These are phyloP conservation scores for Colletotrichum orbiculare DNA, from an alignment of 2,329 filamentous ascomycete species.

Conservation along the genomic window DNA sequence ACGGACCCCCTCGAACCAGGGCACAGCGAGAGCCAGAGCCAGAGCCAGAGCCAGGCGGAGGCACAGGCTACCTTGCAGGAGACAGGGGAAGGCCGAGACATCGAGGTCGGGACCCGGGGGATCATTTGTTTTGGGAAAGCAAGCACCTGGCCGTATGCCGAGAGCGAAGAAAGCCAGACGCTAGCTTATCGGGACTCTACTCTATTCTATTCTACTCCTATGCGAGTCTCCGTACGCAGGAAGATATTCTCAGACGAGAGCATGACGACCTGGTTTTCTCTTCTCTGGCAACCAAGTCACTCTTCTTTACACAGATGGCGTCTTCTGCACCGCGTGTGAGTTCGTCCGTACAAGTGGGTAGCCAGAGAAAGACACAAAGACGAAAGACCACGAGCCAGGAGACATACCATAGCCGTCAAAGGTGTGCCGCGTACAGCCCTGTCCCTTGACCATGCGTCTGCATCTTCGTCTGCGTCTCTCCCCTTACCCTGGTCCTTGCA, in stretches of 20 bases:
- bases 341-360: too few species aligned
- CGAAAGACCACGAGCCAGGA: constrained; percentile 5
- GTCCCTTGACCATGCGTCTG: background rate
- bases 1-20: constrained; percentile 35
- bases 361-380: constrained; percentile 12
- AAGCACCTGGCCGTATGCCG: constrained; percentile 18
- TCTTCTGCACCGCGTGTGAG: too few species aligned
- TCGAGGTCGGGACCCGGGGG: constrained; percentile 28
- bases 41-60: constrained; percentile 21
- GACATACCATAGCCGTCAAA: constrained; percentile 7
- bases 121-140: constrained; percentile 31
- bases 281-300: background rate
- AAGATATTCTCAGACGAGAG: background rate
- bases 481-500: constrained; percentile 24
- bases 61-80: constrained; percentile 29
- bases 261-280: background rate
- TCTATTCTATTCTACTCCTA: too few species aligned
- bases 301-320: too few species aligned
- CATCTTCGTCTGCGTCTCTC: background rate
- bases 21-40: constrained; percentile 17
- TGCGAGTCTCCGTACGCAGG: background rate
- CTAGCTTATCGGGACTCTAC: too few species aligned
- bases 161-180: background rate
- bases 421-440: too few species aligned
- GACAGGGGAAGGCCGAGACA: constrained; percentile 33